Conservation (phyloP, 345 rosid genomes). For the Gossypium turneri region DNA sequence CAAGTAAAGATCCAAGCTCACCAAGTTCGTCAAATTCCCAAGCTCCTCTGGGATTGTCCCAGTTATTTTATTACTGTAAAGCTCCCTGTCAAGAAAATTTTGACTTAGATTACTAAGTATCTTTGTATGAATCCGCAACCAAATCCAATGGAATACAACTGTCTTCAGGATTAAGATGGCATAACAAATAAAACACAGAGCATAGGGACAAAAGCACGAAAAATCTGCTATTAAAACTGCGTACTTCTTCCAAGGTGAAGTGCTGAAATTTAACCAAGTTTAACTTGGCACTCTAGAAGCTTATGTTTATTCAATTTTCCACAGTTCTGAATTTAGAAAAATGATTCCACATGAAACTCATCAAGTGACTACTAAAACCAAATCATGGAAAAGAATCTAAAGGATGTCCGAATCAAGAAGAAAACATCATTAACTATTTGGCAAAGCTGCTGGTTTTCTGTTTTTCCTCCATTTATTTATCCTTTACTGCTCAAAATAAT, state of each 20-base stretch:
- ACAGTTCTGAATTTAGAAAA: neutral
- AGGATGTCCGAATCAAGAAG: neutral
- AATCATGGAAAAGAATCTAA: neutral
- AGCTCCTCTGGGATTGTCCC: conserved; percentile 73
- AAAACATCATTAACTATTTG: neutral
- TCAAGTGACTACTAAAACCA: neutral
- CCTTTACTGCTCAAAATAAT: neutral
- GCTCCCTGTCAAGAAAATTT: conserved; percentile 60
- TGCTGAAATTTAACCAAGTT: neutral
- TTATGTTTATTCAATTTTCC: neutral
- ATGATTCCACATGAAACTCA: neutral
- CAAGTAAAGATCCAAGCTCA: conserved; percentile 95
- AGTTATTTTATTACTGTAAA: conserved; percentile 65
- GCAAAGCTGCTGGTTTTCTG: neutral
- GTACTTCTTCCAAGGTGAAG: neutral
- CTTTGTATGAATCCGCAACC: neutral
- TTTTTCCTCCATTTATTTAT: neutral
- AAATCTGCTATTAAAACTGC: neutral
- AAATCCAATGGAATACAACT: neutral
- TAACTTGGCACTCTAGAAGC: neutral
- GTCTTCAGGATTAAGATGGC: neutral
- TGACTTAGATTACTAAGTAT: neutral
- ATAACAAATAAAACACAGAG: neutral
- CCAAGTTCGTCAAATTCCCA: conserved; percentile 73
- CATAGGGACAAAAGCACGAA: neutral